Evolutionary conservation across 2,329 filamentous ascomycete species (phyloP).

Genomic region (Magnaporthales sp.): DNA sequence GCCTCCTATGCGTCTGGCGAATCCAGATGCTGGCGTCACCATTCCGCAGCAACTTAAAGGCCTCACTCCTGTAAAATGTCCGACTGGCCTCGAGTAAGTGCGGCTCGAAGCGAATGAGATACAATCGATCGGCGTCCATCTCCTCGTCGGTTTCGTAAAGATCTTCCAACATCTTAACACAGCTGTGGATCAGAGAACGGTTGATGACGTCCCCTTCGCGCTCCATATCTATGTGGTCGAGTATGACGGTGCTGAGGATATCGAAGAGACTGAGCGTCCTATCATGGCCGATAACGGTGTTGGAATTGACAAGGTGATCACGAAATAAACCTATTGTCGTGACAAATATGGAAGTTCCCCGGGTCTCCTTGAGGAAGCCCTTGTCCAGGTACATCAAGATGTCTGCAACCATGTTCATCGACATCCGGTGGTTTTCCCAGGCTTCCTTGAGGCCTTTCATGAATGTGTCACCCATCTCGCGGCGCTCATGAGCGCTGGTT

Average conservation of each 20-base stretch:
- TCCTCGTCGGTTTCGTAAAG: constrained; percentile 78
- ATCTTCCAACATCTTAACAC: constrained; percentile 80
- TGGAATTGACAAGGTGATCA: constrained; percentile 60
- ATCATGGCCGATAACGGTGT: constrained; percentile 21
- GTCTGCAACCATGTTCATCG: constrained; percentile 72
- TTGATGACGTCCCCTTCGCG: constrained; percentile 84
- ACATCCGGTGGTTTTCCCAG: constrained; percentile 85
- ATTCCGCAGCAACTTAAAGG: constrained; percentile 63
- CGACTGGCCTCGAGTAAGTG: constrained; percentile 64
- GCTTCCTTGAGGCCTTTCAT: constrained; percentile 64
- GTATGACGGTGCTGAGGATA: constrained; percentile 70
- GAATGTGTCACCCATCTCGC: constrained; percentile 75
- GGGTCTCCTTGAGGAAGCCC: constrained; percentile 63
- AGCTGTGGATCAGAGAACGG: constrained; percentile 70
- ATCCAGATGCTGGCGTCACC: constrained; percentile 79
- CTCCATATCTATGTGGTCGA: constrained; percentile 91
- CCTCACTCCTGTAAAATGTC: constrained; percentile 69
- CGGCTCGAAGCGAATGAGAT: constrained; percentile 74
- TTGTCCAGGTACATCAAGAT: constrained; percentile 95
- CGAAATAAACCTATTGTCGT: constrained; percentile 82
- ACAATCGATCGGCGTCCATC: constrained; percentile 70
- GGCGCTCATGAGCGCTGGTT: constrained; percentile 67
- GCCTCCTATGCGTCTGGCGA: constrained; percentile 61
- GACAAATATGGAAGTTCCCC: constrained; percentile 71
- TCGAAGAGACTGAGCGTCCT: constrained; percentile 46